Evolutionary conservation across 2,329 filamentous ascomycete genomes (phyloP).

Genomic region (Penicillium polonicum): DNA sequence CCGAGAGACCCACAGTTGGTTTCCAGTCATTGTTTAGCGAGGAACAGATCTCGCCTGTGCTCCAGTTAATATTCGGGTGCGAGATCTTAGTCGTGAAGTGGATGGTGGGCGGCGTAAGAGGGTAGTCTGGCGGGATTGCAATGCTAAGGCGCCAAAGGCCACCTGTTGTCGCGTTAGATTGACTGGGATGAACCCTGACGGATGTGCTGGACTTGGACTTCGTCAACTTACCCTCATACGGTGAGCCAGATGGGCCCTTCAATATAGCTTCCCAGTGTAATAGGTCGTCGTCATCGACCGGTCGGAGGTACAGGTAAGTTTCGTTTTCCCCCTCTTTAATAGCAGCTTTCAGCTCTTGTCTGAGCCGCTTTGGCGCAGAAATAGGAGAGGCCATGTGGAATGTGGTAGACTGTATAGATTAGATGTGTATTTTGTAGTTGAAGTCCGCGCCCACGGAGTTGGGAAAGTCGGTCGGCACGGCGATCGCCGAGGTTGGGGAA

Average conservation of each 20-base stretch:
- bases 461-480: slow-evolving; percentile 6
- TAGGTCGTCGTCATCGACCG: slow-evolving; percentile 57
- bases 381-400: slow-evolving; percentile 25
- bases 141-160: slow-evolving; percentile 85
- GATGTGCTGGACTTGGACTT: neutral
- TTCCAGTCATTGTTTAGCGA: too few species aligned
- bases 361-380: slow-evolving; percentile 48
- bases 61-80: slow-evolving; percentile 75
- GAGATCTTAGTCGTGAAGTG: slow-evolving; percentile 80
- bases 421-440: neutral
- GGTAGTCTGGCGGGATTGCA: slow-evolving; percentile 73
- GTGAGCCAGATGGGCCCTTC: slow-evolving; percentile 57
- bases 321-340: slow-evolving; percentile 47
- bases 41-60: slow-evolving; percentile 75
- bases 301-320: slow-evolving; percentile 56
- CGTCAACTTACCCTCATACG: slow-evolving; percentile 55
- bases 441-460: slow-evolving; percentile 1
- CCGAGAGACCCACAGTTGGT: slow-evolving; percentile 50
- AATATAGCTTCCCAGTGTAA: slow-evolving; percentile 61
- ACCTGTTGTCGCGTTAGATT: slow-evolving; percentile 39
- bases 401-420: slow-evolving; percentile 6
- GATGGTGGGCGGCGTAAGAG: slow-evolving; percentile 72
- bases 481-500: slow-evolving; percentile 26
- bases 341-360: slow-evolving; percentile 62
- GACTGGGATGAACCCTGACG: neutral